Evolutionary conservation across 192 early-diverging fungal species (phyloP), one percentile per base, ranked within the genome.

Genomic region (Umbelopsis ramanniana): DNA sequence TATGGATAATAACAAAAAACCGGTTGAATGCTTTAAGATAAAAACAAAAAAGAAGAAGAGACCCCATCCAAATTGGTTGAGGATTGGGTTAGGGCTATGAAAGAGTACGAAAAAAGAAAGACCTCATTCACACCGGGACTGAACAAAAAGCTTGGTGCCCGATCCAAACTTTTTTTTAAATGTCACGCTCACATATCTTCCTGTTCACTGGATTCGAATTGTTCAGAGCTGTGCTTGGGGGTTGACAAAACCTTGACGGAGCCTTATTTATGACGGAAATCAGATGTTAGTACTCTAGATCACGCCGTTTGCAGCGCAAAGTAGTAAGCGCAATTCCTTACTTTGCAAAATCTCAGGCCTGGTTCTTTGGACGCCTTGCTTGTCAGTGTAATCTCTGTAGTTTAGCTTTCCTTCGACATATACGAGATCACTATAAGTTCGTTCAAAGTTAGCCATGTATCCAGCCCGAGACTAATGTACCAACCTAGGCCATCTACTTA

Each of bases 331-430:
- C 19, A 8, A n/a, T 29, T 81, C 11, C 40, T 55, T 85, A 84
- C 84, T 71, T 79, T 84, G 79, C 7, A 72, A 29, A 63, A 86
- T 83, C 22, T 86, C 84, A 14, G 90, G 84, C 22, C 75, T 76
- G 55, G 81, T 76, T 55, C 81, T 82, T 17, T 88, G 82, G 24
- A 75, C 72, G 35, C 86, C 88, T 1, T 90, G 88, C 84, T 89
- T 89, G 73, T 86, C 84, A 37, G 84, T 89, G 72, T 82, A 90
- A 6, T 82, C 76, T 46, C 79, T 83, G 76, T 90, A 90, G 54
- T 86, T 86, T 26, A 92, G 78, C 9, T 80, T 72, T 48, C 90
- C 90, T 47, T 89, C 88, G 12, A 92, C 83, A 73, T 86, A 87
- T 14, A 92, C 84, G 43, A 88, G 72, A n/a, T 84, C 83, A 38